These are phyloP conservation scores for Talaromyces sp. DNA, from an alignment of 2,329 filamentous ascomycete genomes.

Conservation along the genomic window DNA sequence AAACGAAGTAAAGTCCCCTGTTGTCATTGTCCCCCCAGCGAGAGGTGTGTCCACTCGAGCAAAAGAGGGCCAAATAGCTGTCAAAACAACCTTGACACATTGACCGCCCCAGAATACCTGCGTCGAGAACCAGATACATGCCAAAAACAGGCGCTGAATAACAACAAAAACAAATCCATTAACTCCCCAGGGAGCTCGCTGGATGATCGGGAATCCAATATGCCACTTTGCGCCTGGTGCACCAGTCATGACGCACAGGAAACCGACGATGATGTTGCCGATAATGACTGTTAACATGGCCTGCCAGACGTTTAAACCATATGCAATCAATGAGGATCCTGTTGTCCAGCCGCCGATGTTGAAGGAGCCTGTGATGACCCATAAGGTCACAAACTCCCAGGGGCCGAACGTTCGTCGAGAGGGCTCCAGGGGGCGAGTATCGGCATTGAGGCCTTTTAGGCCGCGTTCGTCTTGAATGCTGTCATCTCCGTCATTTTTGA, in stretches of 20 bases:
- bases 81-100: slow-evolving; percentile 4
- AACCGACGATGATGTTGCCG: slow-evolving; percentile 3
- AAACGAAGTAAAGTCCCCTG: background rate
- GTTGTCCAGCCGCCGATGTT: slow-evolving; percentile 7
- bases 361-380: slow-evolving; percentile 1
- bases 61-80: slow-evolving; percentile 2
- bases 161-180: slow-evolving; percentile 2
- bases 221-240: slow-evolving; percentile 1
- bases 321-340: slow-evolving; percentile 2
- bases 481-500: background rate
- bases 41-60: background rate
- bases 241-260: background rate
- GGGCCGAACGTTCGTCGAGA: background rate
- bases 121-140: slow-evolving; percentile 6
- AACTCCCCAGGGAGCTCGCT: slow-evolving; percentile 2
- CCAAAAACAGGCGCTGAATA: slow-evolving; percentile 1
- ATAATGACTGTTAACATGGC: slow-evolving; percentile 3
- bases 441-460: background rate
- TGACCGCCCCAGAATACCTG: slow-evolving; percentile 1
- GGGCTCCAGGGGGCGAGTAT: slow-evolving; percentile 1
- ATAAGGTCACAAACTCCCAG: background rate
- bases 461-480: background rate
- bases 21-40: background rate
- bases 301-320: slow-evolving; percentile 5
- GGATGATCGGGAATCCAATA: slow-evolving; percentile 2